Conservation (phyloP, 305 asterid species). For the Coffea humblotiana region DNA sequence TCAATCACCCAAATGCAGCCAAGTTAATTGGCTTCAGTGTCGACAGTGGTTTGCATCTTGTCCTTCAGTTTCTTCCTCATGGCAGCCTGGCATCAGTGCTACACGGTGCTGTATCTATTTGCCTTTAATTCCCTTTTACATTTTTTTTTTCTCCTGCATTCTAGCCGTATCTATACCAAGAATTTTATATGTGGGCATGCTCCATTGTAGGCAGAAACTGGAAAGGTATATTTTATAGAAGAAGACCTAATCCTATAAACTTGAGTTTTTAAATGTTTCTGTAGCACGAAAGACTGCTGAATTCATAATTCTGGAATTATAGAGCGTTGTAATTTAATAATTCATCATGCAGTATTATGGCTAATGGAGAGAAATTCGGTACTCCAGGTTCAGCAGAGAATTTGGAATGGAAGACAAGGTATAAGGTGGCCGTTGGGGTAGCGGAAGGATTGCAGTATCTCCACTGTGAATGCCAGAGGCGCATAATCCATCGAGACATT, state of each 20-base stretch:
- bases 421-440: constrained; percentile 68
- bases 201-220: not conserved
- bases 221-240: not conserved
- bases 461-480: constrained; percentile 78
- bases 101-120: constrained; percentile 52
- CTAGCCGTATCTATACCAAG: not conserved
- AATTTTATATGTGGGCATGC: not conserved
- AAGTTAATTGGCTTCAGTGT: constrained; percentile 81
- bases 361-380: constrained; percentile 29
- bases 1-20: constrained; percentile 85
- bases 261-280: not conserved
- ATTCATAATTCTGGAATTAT: no score
- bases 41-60: constrained; percentile 77
- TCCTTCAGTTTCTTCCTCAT: constrained; percentile 71
- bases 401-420: constrained; percentile 69
- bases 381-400: constrained; percentile 51
- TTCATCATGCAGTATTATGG: not conserved
- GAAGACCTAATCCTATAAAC: not conserved
- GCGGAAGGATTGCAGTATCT: constrained; percentile 92
- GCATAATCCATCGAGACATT: constrained; percentile 92
- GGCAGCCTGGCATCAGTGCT: constrained; percentile 80
- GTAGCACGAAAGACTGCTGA: not conserved
- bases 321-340: not conserved
- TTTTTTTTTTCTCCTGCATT: not conserved
- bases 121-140: not conserved